phyloP scores from a whole-genome alignment of 139 green algal species.

The Tetradesmus obliquus region DNA sequence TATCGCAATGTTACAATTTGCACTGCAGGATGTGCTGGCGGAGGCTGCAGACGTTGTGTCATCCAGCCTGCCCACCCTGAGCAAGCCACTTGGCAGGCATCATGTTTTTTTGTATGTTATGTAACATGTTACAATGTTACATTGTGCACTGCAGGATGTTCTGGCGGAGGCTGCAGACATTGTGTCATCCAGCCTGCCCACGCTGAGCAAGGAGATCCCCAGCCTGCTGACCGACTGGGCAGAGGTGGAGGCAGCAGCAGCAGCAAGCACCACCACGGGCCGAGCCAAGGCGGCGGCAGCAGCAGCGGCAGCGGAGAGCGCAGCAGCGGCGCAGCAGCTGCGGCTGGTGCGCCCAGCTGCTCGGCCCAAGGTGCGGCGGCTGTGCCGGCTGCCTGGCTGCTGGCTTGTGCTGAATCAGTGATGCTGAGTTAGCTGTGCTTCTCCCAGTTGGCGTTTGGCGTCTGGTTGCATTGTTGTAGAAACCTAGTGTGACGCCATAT shows the following conservation, averaged over 20 bases:
- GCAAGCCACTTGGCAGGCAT: too few species aligned
- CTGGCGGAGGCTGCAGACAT: conserved; percentile 30
- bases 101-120: background rate
- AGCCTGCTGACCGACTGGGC: conserved; percentile 19
- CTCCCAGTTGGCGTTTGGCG: too few species aligned
- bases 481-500: background rate
- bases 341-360: background rate
- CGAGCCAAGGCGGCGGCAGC: conserved; percentile 31
- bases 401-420: too few species aligned
- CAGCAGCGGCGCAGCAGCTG: background rate
- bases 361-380: background rate
- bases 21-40: too few species aligned
- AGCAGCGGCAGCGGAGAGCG: conserved; percentile 2
- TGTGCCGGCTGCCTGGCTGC: background rate
- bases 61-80: too few species aligned
- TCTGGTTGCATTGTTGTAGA: too few species aligned
- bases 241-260: conserved; percentile 10
- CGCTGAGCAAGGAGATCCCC: background rate
- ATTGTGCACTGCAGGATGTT: background rate
- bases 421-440: too few species aligned
- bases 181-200: background rate
- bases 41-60: too few species aligned
- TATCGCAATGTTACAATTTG: too few species aligned
- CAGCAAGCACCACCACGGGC: conserved; percentile 29
- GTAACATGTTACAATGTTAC: background rate